Evolutionary conservation across 208 protist species (phyloP).

Genomic region (Acanthamoeba royreba): DNA sequence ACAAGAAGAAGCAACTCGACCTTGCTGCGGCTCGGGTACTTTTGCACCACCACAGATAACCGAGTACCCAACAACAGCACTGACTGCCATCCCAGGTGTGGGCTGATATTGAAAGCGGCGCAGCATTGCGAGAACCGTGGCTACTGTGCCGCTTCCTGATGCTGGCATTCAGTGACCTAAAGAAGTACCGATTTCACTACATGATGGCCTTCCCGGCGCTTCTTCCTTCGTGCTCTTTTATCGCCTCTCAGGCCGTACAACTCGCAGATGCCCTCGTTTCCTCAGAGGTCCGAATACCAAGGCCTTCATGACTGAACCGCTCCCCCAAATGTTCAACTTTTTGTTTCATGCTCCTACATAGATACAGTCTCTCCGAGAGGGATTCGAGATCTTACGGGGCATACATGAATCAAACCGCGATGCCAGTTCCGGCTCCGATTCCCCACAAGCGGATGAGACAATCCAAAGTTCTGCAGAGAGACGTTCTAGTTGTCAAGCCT

Average conservation of each 20-base stretch:
- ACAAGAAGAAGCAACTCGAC: conserved; percentile 65
- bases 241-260: background rate
- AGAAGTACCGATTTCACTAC: conserved; percentile 92
- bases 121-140: conserved; percentile 62
- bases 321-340: background rate
- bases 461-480: too few species aligned
- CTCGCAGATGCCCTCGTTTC: background rate
- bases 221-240: conserved; percentile 24
- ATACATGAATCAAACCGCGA: too few species aligned
- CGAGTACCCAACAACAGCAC: too few species aligned
- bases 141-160: conserved; percentile 82
- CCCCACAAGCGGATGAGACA: too few species aligned
- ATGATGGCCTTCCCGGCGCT: conserved; percentile 90
- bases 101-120: conserved; percentile 69
- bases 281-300: background rate
- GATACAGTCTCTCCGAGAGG: too few species aligned
- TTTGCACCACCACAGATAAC: too few species aligned
- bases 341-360: too few species aligned
- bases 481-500: too few species aligned
- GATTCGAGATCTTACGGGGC: too few species aligned
- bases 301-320: background rate
- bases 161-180: conserved; percentile 92
- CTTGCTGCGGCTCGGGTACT: background rate
- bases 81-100: conserved; percentile 75
- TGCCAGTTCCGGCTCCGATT: too few species aligned